These are phyloP conservation scores for Ligustrum vulgare DNA, from an alignment of 257 asterid genomes.

Conservation along the genomic window DNA sequence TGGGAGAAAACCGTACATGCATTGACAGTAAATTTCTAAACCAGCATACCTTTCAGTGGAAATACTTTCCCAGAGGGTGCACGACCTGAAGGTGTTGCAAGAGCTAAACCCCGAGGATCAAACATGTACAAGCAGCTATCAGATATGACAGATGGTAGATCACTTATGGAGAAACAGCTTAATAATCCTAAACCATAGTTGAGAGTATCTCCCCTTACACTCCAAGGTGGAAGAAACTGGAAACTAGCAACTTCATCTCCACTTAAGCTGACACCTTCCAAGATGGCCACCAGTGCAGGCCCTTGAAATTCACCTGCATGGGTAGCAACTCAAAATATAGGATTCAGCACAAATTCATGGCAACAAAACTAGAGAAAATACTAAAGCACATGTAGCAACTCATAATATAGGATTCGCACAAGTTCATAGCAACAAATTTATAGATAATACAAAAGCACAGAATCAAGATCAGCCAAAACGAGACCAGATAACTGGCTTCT, in stretches of 20 bases:
- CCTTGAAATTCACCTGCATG: conserved; percentile 97
- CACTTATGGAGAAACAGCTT: conserved; percentile 85
- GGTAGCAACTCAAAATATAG: conserved; percentile 26
- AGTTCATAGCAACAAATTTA: conserved; percentile 16
- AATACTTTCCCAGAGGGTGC: conserved; percentile 89
- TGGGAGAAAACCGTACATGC: conserved; percentile 19
- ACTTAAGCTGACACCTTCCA: conserved; percentile 87
- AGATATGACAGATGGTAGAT: conserved; percentile 80
- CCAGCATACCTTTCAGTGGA: conserved; percentile 65
- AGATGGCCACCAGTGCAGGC: conserved; percentile 77
- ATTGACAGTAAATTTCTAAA: conserved; percentile 11
- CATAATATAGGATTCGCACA: conserved; percentile 24
- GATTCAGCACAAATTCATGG: conserved; percentile 26
- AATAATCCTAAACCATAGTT: conserved; percentile 93
- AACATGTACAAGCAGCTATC: conserved; percentile 88
- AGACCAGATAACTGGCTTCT: conserved; percentile 15
- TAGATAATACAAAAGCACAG: conserved; percentile 1
- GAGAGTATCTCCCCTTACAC: conserved; percentile 76
- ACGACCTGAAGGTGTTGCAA: conserved; percentile 60
- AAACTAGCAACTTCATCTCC: conserved; percentile 88
- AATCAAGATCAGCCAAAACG: conserved; percentile 10
- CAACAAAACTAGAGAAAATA: conserved; percentile 7
- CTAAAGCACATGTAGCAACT: conserved; percentile 34
- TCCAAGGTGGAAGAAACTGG: conserved; percentile 97
- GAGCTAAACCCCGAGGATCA: conserved; percentile 90